Evolutionary conservation across 1,139 yeast genomes (phyloP).

Genomic region (Petasospora fabianii): DNA sequence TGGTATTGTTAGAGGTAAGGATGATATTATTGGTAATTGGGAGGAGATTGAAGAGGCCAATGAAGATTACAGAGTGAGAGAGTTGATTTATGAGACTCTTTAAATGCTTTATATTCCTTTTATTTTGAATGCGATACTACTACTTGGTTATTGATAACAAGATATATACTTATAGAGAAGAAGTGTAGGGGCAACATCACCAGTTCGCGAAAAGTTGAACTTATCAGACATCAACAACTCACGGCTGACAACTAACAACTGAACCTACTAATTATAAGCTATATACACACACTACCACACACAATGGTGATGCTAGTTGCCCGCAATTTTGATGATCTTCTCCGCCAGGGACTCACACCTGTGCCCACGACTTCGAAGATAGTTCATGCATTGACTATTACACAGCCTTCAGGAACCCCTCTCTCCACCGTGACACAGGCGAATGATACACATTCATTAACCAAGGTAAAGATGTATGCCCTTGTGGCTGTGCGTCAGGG

Average conservation of each 20-base stretch:
- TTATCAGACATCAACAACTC: background rate
- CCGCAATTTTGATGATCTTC: conserved; percentile 17
- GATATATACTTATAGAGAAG: no score
- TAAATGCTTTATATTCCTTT: no score
- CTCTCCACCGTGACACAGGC: conserved; percentile 19
- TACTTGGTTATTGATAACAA: no score
- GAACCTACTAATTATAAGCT: no score
- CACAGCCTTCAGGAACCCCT: conserved; percentile 12
- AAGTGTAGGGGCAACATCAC: background rate
- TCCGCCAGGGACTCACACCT: conserved; percentile 18
- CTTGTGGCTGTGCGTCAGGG: conserved; percentile 15
- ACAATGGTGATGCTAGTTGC: conserved; percentile 17
- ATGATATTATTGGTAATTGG: conserved; percentile 82
- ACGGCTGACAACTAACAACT: no score
- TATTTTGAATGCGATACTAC: background rate
- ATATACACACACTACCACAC: background rate
- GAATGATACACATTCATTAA: conserved; percentile 1
- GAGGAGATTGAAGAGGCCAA: conserved; percentile 78
- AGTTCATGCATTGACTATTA: conserved; percentile 19
- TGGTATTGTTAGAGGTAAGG: conserved; percentile 86
- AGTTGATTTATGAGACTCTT: conserved; percentile 47
- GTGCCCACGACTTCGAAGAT: conserved; percentile 21
- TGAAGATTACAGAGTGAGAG: conserved; percentile 71
- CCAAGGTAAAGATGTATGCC: conserved; percentile 23
- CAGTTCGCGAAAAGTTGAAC: background rate